phyloP scores from a whole-genome alignment of 163 green algal species.

The Coccomyxa subellipsoidea region DNA sequence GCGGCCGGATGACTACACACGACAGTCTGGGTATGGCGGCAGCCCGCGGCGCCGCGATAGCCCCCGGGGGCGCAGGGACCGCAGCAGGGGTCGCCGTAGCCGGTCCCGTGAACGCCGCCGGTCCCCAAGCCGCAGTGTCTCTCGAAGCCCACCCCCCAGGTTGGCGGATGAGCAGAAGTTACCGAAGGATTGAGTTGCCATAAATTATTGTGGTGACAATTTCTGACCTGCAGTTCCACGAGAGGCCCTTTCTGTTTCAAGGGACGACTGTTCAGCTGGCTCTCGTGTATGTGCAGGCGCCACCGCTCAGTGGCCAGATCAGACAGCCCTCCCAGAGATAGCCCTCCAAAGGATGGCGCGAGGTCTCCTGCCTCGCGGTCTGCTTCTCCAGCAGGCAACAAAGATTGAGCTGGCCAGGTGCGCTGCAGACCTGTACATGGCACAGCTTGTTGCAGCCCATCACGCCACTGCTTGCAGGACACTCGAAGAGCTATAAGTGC shows the following conservation, averaged over 20 bases:
- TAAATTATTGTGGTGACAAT: too few species aligned
- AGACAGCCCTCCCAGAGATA: not conserved
- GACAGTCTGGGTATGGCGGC: not conserved
- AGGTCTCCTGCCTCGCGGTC: not conserved
- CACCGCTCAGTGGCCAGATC: not conserved
- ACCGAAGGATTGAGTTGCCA: too few species aligned
- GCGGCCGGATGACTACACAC: conserved; percentile 51
- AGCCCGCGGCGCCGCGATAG: not conserved
- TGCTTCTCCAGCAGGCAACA: not conserved
- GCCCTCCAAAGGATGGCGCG: not conserved
- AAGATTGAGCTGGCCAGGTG: not conserved
- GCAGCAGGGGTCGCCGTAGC: conserved; percentile 8
- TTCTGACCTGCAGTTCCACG: too few species aligned
- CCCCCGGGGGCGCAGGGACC: not conserved
- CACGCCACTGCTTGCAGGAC: too few species aligned
- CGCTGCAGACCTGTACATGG: too few species aligned
- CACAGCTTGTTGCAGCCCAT: too few species aligned
- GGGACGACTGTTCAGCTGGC: not conserved
- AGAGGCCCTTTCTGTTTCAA: too few species aligned
- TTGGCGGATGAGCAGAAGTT: not conserved
- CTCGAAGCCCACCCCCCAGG: not conserved
- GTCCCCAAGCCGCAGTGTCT: not conserved
- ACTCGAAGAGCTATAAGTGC: too few species aligned
- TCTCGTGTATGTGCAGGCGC: not conserved
- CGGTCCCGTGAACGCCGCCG: conserved; percentile 9